Conservation (phyloP, 2,329 filamentous ascomycete species). For the Cryphonectria carpinicola region DNA sequence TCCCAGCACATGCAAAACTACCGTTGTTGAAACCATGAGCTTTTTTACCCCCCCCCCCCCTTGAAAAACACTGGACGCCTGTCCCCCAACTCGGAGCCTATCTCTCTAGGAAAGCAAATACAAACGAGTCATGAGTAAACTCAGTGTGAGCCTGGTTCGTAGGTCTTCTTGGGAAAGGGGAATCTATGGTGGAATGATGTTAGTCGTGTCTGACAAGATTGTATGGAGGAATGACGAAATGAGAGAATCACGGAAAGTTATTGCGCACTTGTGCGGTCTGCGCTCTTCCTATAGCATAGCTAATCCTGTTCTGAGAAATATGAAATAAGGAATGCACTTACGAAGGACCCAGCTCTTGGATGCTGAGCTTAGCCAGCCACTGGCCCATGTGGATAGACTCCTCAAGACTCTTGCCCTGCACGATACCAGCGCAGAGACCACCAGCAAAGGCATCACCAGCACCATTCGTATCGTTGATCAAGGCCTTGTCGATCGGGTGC, state of each 20-base stretch:
- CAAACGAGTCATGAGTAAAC: slow-evolving; percentile 34
- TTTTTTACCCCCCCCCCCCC: slow-evolving; percentile 27
- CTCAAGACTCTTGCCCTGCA: slow-evolving; percentile 80
- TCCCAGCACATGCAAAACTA: slow-evolving; percentile 24
- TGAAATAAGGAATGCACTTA: slow-evolving; percentile 57
- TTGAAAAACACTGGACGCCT: slow-evolving; percentile 28
- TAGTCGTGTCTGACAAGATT: slow-evolving; percentile 14
- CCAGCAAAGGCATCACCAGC: slow-evolving; percentile 97
- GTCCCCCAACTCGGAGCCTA: slow-evolving; percentile 16
- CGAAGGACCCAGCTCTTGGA: slow-evolving; percentile 94
- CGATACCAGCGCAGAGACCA: slow-evolving; percentile 87
- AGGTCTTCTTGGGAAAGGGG: slow-evolving; percentile 81
- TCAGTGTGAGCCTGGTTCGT: slow-evolving; percentile 48
- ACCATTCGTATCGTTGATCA: slow-evolving; percentile 96
- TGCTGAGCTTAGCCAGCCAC: slow-evolving; percentile 93
- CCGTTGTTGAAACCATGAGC: slow-evolving; percentile 33
- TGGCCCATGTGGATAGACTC: slow-evolving; percentile 88
- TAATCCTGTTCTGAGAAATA: slow-evolving; percentile 18
- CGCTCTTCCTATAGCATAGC: slow-evolving; percentile 14
- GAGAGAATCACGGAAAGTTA: background rate
- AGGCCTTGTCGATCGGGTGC: slow-evolving; percentile 72
- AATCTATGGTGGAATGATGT: slow-evolving; percentile 54
- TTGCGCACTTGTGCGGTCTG: slow-evolving; percentile 29
- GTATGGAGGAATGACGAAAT: background rate
- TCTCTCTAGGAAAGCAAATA: slow-evolving; percentile 20